Percentiles rank a stretch among this genome's conserved stretches.
Evolutionary conservation across 1,284 basidiomycete species (phyloP).

Genomic region (Cryptococcus amylolentus): DNA sequence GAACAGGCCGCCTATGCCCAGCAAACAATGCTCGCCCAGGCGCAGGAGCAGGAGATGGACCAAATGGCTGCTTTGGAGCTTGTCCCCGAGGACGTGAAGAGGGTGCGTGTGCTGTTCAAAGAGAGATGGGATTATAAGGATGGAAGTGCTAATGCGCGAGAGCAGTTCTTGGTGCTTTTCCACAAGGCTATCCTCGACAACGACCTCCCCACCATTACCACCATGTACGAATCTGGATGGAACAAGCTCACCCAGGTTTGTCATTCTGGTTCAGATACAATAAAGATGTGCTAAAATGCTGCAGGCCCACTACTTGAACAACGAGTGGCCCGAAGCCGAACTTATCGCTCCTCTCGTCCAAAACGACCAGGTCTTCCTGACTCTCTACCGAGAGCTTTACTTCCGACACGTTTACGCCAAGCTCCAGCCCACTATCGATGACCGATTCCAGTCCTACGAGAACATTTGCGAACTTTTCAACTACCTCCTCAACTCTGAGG

Average conservation of each 20-base stretch:
- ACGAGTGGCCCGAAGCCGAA: constrained; percentile 97
- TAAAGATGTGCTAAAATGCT: neutral
- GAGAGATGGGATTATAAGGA: neutral
- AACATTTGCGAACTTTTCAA: constrained; percentile 99
- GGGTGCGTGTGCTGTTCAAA: constrained; percentile 26
- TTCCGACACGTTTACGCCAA: constrained; percentile 85
- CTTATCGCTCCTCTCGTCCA: constrained; percentile 89
- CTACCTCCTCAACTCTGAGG: constrained; percentile 89
- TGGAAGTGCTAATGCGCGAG: constrained; percentile 1
- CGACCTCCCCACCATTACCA: constrained; percentile 80
- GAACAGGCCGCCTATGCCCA: constrained; percentile 42
- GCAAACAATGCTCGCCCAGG: constrained; percentile 27
- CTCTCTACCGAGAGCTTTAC: constrained; percentile 79
- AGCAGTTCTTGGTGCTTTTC: constrained; percentile 83
- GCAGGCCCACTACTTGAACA: constrained; percentile 91
- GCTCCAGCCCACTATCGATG: constrained; percentile 89
- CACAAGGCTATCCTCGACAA: constrained; percentile 75
- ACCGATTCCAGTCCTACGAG: constrained; percentile 97
- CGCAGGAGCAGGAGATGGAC: constrained; percentile 27
- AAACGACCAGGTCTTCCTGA: constrained; percentile 91
- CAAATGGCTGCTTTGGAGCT: constrained; percentile 38
- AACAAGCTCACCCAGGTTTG: constrained; percentile 71
- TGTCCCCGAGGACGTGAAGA: constrained; percentile 50
- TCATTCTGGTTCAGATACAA: neutral
- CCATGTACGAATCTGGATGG: constrained; percentile 94